Evolutionary conservation across 176 grass and related monocot species (phyloP).

Genomic region (Oryza coarctata): DNA sequence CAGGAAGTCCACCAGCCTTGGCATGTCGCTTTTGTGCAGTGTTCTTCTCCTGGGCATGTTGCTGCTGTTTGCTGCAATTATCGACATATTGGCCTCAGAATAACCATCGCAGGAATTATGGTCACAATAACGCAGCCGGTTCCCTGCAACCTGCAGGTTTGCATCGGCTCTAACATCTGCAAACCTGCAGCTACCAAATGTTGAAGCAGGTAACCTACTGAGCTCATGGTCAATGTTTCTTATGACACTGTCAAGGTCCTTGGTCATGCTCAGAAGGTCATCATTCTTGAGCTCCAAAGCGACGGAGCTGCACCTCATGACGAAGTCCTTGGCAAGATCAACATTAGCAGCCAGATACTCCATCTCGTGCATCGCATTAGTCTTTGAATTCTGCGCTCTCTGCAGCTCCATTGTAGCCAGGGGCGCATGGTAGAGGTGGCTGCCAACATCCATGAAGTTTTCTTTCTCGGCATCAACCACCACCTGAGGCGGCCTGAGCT

Average conservation of each 20-base stretch:
- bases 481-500: slow-evolving; percentile 49
- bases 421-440: slow-evolving; percentile 42
- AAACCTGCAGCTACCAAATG: slow-evolving; percentile 48
- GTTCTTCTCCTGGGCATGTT: slow-evolving; percentile 37
- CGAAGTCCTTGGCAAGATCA: slow-evolving; percentile 67
- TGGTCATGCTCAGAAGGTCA: slow-evolving; percentile 49
- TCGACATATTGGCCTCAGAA: slow-evolving; percentile 17
- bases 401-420: slow-evolving; percentile 42
- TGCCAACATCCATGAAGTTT: slow-evolving; percentile 53
- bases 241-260: slow-evolving; percentile 67
- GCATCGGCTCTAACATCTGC: slow-evolving; percentile 6
- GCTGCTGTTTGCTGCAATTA: slow-evolving; percentile 1
- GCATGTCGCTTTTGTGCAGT: slow-evolving; percentile 42
- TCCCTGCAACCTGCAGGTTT: slow-evolving; percentile 33
- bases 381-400: slow-evolving; percentile 14
- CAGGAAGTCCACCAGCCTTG: slow-evolving; percentile 63
- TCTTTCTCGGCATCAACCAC: slow-evolving; percentile 36
- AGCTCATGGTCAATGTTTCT: slow-evolving; percentile 62
- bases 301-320: slow-evolving; percentile 42
- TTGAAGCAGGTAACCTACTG: slow-evolving; percentile 50
- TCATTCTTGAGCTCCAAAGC: slow-evolving; percentile 50
- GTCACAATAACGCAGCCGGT: slow-evolving; percentile 3
- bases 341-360: slow-evolving; percentile 70
- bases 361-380: slow-evolving; percentile 27
- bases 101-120: slow-evolving; percentile 18